Evolutionary conservation across 2,329 filamentous ascomycete species (phyloP).

Genomic region (Akanthomyces uredinophilus): DNA sequence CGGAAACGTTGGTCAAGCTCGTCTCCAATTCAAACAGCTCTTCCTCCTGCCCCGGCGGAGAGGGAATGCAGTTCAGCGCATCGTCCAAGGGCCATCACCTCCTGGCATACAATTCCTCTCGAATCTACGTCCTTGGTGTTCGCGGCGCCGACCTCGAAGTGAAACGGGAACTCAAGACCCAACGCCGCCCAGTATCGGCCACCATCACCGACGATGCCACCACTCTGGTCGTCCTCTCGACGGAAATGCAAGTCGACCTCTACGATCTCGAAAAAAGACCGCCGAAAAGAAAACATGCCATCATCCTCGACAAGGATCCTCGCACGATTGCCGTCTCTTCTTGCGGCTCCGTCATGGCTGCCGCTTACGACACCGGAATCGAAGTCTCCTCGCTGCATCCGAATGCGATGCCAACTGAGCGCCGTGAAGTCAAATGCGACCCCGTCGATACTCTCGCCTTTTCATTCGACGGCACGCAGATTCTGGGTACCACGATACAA

Average conservation of each 20-base stretch:
- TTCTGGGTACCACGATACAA: slow-evolving; percentile 68
- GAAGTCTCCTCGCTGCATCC: slow-evolving; percentile 74
- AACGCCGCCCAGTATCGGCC: slow-evolving; percentile 67
- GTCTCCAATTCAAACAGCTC: slow-evolving; percentile 81
- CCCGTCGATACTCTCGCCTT: slow-evolving; percentile 70
- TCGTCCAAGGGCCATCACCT: slow-evolving; percentile 71
- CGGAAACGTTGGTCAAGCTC: slow-evolving; percentile 67
- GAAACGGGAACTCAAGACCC: slow-evolving; percentile 72
- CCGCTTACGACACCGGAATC: slow-evolving; percentile 83
- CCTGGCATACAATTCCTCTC: slow-evolving; percentile 78
- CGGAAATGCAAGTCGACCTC: slow-evolving; percentile 79
- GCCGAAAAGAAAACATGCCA: slow-evolving; percentile 65
- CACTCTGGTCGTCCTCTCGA: slow-evolving; percentile 72
- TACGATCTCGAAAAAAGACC: slow-evolving; percentile 64
- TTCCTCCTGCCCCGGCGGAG: slow-evolving; percentile 74
- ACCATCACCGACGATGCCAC: slow-evolving; percentile 76
- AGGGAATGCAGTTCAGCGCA: slow-evolving; percentile 79
- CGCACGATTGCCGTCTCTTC: slow-evolving; percentile 76
- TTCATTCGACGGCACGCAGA: slow-evolving; percentile 71
- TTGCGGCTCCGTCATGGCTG: slow-evolving; percentile 74
- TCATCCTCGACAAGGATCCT: slow-evolving; percentile 73
- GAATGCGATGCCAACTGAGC: slow-evolving; percentile 58
- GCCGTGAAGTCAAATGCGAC: slow-evolving; percentile 73
- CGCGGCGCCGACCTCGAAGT: slow-evolving; percentile 55
- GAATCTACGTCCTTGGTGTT: slow-evolving; percentile 74